phyloP scores from a whole-genome alignment of 345 rosid genomes.

The Lumnitzera littorea region DNA sequence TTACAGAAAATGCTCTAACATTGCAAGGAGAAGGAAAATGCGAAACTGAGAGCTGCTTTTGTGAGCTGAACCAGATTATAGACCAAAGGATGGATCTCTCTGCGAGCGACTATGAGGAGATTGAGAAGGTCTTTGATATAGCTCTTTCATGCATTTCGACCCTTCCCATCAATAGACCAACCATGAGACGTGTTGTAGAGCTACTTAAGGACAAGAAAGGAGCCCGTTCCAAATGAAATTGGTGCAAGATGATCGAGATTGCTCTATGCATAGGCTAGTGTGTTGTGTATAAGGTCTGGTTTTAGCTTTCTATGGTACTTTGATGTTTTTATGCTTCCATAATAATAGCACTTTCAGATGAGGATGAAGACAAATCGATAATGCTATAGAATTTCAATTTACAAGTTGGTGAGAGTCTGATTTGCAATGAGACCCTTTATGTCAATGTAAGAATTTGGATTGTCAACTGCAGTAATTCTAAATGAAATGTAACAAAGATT shows the following conservation, averaged over 20 bases:
- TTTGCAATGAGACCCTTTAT: too few species aligned
- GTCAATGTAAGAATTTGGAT: too few species aligned
- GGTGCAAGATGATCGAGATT: background rate
- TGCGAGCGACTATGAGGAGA: constrained; percentile 28
- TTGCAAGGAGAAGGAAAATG: constrained; percentile 4
- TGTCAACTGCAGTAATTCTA: too few species aligned
- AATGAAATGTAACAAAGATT: too few species aligned
- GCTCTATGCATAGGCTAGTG: too few species aligned
- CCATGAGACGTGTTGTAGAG: constrained; percentile 68
- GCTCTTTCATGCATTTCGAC: constrained; percentile 50
- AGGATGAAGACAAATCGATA: too few species aligned
- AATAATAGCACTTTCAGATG: too few species aligned
- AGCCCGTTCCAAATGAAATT: constrained; percentile 1
- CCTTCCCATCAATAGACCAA: constrained; percentile 47
- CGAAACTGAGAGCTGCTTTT: background rate
- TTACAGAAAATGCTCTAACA: constrained; percentile 27
- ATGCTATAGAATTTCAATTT: too few species aligned
- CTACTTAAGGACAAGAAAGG: constrained; percentile 39
- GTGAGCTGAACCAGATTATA: constrained; percentile 22
- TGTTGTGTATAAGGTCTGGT: too few species aligned
- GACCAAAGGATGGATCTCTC: constrained; percentile 45
- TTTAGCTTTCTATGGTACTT: too few species aligned
- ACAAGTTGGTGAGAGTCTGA: too few species aligned
- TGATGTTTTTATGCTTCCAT: too few species aligned
- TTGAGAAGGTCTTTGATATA: constrained; percentile 46